phyloP scores from a whole-genome alignment of 2,329 filamentous ascomycete species.

The Tolypocladium pustulatum region DNA sequence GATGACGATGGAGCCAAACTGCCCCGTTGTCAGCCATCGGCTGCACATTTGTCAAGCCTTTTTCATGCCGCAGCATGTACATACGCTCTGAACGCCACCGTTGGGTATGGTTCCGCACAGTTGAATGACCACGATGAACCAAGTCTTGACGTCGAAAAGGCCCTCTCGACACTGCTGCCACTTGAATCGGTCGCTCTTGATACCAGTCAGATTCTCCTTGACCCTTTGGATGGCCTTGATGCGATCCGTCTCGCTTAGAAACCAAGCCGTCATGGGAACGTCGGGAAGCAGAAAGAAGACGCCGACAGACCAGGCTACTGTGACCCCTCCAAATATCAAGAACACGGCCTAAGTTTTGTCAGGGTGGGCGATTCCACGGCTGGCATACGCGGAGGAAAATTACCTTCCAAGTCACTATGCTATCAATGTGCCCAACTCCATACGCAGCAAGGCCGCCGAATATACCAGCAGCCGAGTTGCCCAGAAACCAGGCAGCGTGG shows the following conservation, averaged over 20 bases:
- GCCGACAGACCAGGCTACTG: conserved; percentile 10
- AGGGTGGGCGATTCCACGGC: neutral
- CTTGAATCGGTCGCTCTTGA: conserved; percentile 17
- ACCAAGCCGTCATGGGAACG: conserved; percentile 14
- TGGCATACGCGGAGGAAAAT: neutral
- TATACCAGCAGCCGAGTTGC: conserved; percentile 18
- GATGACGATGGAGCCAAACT: conserved; percentile 16
- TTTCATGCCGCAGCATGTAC: neutral
- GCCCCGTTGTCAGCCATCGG: neutral
- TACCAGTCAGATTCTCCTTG: conserved; percentile 22
- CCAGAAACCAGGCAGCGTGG: conserved; percentile 21
- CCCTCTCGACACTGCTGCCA: conserved; percentile 13
- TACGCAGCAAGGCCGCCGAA: conserved; percentile 18
- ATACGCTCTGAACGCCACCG: conserved; percentile 15
- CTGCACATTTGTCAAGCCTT: accelerated
- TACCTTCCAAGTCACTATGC: conserved; percentile 15
- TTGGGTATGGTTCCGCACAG: conserved; percentile 18
- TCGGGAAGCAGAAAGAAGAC: conserved; percentile 12
- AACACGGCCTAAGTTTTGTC: conserved; percentile 7
- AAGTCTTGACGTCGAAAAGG: conserved; percentile 13
- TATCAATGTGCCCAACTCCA: conserved; percentile 17
- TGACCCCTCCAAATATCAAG: conserved; percentile 13
- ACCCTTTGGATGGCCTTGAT: conserved; percentile 19
- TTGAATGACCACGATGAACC: conserved; percentile 14
- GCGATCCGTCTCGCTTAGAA: conserved; percentile 15